Conservation (phyloP, 441 rosid genomes). For the Dalechampia spathulata region DNA sequence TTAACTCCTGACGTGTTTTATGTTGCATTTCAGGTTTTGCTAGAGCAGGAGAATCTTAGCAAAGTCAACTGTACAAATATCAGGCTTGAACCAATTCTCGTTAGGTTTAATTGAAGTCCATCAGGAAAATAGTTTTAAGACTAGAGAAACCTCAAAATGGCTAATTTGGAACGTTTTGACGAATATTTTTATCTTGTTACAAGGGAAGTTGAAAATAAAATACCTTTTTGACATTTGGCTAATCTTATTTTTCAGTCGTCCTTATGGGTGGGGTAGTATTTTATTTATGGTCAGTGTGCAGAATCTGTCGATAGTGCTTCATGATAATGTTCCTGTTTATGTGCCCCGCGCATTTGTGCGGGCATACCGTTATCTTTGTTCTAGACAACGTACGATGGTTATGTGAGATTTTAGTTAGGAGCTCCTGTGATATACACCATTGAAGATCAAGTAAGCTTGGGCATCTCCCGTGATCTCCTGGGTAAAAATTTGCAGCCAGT, state of each 20-base stretch:
- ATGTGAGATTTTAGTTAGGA: too few species aligned
- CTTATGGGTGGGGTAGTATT: background rate
- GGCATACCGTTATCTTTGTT: too few species aligned
- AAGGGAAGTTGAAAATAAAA: slow-evolving; percentile 5
- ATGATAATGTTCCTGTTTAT: background rate
- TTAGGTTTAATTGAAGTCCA: background rate
- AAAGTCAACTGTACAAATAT: slow-evolving; percentile 29
- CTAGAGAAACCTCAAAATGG: background rate
- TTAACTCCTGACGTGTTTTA: background rate
- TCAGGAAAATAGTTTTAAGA: background rate
- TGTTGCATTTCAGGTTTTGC: slow-evolving; percentile 21
- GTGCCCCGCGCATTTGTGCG: too few species aligned
- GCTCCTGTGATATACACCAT: too few species aligned
- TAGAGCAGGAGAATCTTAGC: slow-evolving; percentile 9
- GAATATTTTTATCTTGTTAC: background rate
- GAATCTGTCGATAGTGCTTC: background rate
- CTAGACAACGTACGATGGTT: too few species aligned
- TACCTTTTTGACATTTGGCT: background rate
- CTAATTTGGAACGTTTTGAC: slow-evolving; percentile 2
- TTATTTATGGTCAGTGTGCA: background rate
- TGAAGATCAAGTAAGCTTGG: too few species aligned
- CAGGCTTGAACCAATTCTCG: slow-evolving; percentile 26
- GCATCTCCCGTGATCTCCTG: too few species aligned
- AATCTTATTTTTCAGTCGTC: background rate
- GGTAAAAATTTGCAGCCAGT: too few species aligned